Evolutionary conservation across 2,329 filamentous ascomycete genomes (phyloP).

Genomic region (Elsinoe batatas): DNA sequence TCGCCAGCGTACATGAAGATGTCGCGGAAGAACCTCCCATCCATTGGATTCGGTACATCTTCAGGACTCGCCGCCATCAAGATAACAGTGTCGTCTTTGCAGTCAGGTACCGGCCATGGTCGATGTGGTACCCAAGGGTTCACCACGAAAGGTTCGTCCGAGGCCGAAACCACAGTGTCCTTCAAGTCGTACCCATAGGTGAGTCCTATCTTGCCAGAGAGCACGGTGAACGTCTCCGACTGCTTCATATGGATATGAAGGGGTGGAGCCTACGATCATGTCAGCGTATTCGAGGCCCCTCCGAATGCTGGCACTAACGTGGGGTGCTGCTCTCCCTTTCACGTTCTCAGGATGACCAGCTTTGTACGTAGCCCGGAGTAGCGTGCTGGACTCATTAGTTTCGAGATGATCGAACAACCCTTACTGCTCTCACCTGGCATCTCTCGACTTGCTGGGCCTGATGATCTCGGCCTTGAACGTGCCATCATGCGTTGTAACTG

Average conservation of each 20-base stretch:
- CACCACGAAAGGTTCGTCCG: background rate
- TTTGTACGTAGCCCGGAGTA: background rate
- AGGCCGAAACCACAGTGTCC: background rate
- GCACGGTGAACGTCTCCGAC: background rate
- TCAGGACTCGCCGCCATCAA: background rate
- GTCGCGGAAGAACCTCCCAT: background rate
- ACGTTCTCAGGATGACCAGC: background rate
- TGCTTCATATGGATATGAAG: slow-evolving; percentile 1
- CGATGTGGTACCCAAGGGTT: background rate
- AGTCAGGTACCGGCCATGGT: slow-evolving; percentile 3
- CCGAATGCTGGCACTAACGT: background rate
- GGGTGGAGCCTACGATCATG: background rate
- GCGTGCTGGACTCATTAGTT: background rate
- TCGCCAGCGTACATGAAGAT: slow-evolving; percentile 1
- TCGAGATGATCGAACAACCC: background rate
- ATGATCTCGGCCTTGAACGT: background rate
- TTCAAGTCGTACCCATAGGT: slow-evolving; percentile 1
- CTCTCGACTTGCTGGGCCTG: background rate
- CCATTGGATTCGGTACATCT: background rate
- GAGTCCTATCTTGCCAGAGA: background rate
- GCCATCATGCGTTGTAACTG: background rate
- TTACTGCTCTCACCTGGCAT: background rate
- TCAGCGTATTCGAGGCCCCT: background rate
- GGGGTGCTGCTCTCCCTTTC: background rate
- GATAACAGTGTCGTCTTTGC: background rate